These are phyloP conservation scores for Stephanodiscus triporus DNA, from an alignment of 108 stramenopile genomes.

Conservation along the genomic window DNA sequence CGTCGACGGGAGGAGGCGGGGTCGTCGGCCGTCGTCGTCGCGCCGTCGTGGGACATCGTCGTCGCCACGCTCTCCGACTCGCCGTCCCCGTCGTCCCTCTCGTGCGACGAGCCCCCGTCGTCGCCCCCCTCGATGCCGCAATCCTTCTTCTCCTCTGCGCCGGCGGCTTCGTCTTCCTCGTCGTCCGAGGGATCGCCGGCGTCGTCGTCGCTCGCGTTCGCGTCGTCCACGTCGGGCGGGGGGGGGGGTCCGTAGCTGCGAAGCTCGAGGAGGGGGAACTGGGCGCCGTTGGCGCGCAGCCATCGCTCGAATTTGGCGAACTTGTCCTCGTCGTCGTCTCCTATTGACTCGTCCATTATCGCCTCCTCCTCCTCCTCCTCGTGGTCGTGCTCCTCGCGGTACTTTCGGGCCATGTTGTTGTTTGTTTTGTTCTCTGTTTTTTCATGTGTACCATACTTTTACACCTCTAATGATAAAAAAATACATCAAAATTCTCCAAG, in stretches of 20 bases:
- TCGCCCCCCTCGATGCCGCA: neutral
- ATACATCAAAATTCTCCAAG: no score
- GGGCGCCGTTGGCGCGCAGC: conserved; percentile 74
- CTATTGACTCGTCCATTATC: neutral
- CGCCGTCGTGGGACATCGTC: no score
- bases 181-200: neutral
- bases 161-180: neutral
- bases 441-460: no score
- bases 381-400: no score
- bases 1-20: no score
- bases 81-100: no score
- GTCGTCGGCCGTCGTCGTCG: no score
- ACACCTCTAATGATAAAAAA: no score
- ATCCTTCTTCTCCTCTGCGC: conserved; percentile 1
- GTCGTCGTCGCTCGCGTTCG: conserved; percentile 8
- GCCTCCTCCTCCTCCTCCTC: neutral
- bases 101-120: no score
- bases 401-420: no score
- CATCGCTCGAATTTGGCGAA: conserved; percentile 25
- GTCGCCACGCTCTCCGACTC: no score
- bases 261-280: conserved; percentile 65
- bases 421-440: no score
- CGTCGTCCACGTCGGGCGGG: neutral
- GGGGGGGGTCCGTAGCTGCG: conserved; percentile 50
- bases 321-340: neutral